Percentiles rank a stretch among this genome's conserved stretches.
Evolutionary conservation across 306 rosid genomes (phyloP).

Genomic region (Oxytropis ochrocephala): DNA sequence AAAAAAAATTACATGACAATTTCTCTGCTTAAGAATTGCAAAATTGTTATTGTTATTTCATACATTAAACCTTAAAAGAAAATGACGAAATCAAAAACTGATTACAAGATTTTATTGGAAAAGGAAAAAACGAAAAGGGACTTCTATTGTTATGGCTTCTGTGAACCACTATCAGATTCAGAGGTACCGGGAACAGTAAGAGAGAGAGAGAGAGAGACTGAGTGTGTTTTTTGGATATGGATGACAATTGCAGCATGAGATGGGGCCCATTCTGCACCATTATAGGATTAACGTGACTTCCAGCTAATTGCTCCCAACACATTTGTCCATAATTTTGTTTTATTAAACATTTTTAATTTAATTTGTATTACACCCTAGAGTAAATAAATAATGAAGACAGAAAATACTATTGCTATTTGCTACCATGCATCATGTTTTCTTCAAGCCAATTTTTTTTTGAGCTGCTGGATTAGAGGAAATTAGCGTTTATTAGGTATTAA

Average conservation of each 20-base stretch:
- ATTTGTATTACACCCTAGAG: neutral
- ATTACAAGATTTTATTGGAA: too few species aligned
- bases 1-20: too few species aligned
- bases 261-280: constrained; percentile 8
- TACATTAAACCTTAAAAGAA: too few species aligned
- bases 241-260: neutral
- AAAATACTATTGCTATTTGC: neutral
- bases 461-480: too few species aligned
- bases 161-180: neutral
- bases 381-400: neutral
- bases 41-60: too few species aligned
- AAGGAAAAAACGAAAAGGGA: neutral
- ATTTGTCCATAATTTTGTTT: neutral
- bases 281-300: neutral
- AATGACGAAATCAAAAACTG: too few species aligned
- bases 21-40: too few species aligned
- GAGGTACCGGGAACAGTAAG: neutral
- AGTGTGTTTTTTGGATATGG: constrained; percentile 1
- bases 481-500: too few species aligned
- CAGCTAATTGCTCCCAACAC: constrained; percentile 15
- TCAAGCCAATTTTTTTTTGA: too few species aligned
- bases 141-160: neutral
- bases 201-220: neutral
- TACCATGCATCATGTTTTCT: neutral
- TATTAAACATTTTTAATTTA: neutral